Conservation (phyloP, 2,329 filamentous ascomycete species). For the Colletotrichum plurivorum region DNA sequence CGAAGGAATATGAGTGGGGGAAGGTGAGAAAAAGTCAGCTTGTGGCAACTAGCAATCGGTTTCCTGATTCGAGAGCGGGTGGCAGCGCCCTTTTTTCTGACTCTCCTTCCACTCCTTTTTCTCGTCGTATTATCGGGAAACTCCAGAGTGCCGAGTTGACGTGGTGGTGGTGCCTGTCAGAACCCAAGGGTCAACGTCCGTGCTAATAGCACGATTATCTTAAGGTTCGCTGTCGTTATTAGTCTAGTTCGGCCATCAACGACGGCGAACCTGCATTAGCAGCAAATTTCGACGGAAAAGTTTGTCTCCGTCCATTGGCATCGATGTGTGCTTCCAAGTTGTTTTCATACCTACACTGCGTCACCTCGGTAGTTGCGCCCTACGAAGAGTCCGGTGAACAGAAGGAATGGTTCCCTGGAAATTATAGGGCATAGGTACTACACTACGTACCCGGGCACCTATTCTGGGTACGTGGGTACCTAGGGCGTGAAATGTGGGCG, state of each 20-base stretch:
- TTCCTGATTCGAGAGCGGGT: constrained; percentile 30
- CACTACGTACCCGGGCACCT: too few species aligned
- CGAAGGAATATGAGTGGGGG: background rate
- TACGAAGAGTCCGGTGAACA: too few species aligned
- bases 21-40: too few species aligned
- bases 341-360: too few species aligned
- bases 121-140: background rate
- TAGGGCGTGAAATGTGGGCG: constrained; percentile 9
- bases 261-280: constrained; percentile 13
- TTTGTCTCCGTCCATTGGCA: constrained; percentile 3
- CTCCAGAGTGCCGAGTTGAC: too few species aligned
- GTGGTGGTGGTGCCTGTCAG: constrained; percentile 15
- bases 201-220: constrained; percentile 7
- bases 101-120: constrained; percentile 2
- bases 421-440: too few species aligned
- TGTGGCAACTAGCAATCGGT: constrained; percentile 27
- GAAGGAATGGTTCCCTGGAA: too few species aligned
- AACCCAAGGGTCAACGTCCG: background rate
- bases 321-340: background rate
- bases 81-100: constrained; percentile 11
- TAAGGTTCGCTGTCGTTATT: background rate
- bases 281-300: constrained; percentile 16
- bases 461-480: too few species aligned
- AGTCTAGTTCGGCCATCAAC: background rate
- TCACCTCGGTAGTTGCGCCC: too few species aligned